Evolutionary conservation across 331 rosid species (phyloP), one percentile per base, ranked within the genome.

Genomic region (Erythrophleum ivorense): DNA sequence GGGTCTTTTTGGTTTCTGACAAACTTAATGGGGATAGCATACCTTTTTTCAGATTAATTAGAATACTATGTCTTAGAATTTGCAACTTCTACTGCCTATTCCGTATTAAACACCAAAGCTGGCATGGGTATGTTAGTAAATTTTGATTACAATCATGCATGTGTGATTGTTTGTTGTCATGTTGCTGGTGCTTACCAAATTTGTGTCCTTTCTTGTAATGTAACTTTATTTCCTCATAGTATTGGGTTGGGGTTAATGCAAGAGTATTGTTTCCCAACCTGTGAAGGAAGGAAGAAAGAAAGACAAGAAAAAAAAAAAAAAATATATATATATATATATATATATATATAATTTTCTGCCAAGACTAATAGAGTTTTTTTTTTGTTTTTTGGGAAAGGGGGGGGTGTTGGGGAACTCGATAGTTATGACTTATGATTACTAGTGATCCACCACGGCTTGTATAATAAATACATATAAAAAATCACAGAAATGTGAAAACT

Each of bases 171-270:
- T 43, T 69, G 53, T 57, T 16, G 12, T 65, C 48, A 65, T 6
- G 71, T 65, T 65, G 48, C 18, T 64, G 75, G 9, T 14, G 65
- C 69, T 38, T 73, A 33, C 64, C 76, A 73, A 64, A 43, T 36
- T 72, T 59, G 5, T 9, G 45, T 33, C 7, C 2, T 29, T 29
- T 60, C 40, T 41, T 41, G 46, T 41, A 41, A 2, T 29, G 66
- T 24, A 60, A 60, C 10, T 24, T 38, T 10, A 9, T 9, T 38
- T 36, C 66, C 66, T 59, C 7, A 3, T 58, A 24, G 38, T 11
- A 9, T 10, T 14, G 36, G 15, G 6, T 24, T 58, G 66, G 24
- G 38, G 38, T 60, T 21, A 36, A 10, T 59, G 13, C 16, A 24
- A 29, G 34, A n/a, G 64, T n/a, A 21, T 14, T 4, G 4, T 59